Evolutionary conservation across 768 basidiomycete genomes (phyloP), one percentile per base, ranked within the genome.

Genomic region (Suillus brevipes): DNA sequence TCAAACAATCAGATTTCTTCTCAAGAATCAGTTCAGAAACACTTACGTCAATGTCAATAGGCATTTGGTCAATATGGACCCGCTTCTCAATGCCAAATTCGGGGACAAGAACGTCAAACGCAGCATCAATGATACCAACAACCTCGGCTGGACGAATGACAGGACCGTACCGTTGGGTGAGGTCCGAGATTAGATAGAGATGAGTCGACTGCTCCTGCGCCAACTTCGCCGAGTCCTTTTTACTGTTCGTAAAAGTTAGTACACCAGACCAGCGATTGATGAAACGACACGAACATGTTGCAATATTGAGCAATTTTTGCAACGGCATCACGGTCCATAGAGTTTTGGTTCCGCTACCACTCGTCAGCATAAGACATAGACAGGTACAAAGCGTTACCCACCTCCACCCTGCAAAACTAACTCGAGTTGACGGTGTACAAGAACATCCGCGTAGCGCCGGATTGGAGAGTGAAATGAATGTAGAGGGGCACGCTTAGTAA

Each of bases 41-140:
- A 78, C 89, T 79, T 73, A 95, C 94, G 69, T 97, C 94, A 65
- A 97, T 94, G 31, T 28, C 28, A 28, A 28, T 28, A 28, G 97
- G 97, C 94, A 99, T 97, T 79, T 99, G 95, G 74, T 99, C 97
- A 49, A 96, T 94, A 72, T 99, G 97, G 3, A 99, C 96, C 43
- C 97, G 87, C 82, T 99, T 99, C 81, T 99, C 97, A 70, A 99
- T 98, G 38, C 97, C 94, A 74, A 99, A 99, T 76, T 99, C 97
- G 47, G 94, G 92, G 16, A 99, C 88, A 38, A 97, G 80, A 36
- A 99, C 97, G 73, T 99, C 97, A 71, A 98, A 99, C 1, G 97
- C 97, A 60, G 94, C 92, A 73, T 99, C 97, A n/a, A 98, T 84
- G 38, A 99, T 97, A 65, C 91, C 91, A 55, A 96, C 91, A 65